phyloP scores from a whole-genome alignment of 1,139 yeast genomes.

The Nematodospora anomalae region DNA sequence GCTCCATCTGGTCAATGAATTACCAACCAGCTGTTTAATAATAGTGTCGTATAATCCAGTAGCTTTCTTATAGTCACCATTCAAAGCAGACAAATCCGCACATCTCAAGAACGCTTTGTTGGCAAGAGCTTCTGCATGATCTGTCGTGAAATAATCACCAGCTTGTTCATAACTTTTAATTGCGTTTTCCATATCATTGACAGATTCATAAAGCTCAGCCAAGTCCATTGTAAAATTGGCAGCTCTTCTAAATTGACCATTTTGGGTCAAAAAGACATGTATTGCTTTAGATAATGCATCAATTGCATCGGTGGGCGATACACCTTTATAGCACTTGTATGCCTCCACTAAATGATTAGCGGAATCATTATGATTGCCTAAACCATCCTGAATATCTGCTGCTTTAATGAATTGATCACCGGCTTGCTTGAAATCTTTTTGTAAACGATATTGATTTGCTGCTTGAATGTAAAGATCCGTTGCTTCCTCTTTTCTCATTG shows the following conservation, averaged over 20 bases:
- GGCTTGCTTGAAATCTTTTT: constrained; percentile 69
- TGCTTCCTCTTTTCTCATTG: constrained; percentile 82
- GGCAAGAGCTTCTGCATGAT: constrained; percentile 88
- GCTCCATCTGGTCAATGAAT: constrained; percentile 82
- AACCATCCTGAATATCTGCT: constrained; percentile 72
- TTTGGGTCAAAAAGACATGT: constrained; percentile 71
- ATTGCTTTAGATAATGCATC: constrained; percentile 75
- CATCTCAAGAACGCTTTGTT: constrained; percentile 86
- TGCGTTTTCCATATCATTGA: constrained; percentile 68
- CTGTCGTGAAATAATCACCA: constrained; percentile 93
- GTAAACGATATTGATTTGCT: constrained; percentile 79
- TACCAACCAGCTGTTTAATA: constrained; percentile 73
- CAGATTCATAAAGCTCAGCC: constrained; percentile 79
- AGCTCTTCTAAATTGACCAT: constrained; percentile 95
- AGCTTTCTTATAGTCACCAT: constrained; percentile 71
- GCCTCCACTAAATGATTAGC: constrained; percentile 91
- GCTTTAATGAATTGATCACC: constrained; percentile 87
- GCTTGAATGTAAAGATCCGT: constrained; percentile 89
- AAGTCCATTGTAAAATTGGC: constrained; percentile 92
- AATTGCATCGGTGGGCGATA: constrained; percentile 76
- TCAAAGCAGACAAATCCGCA: constrained; percentile 84
- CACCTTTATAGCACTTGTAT: constrained; percentile 77
- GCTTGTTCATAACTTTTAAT: constrained; percentile 84
- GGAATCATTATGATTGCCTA: constrained; percentile 84
- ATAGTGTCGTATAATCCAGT: constrained; percentile 73